A percentile compares a stretch with the other conserved stretches of the same genome.
phyloP scores from a whole-genome alignment of 2,329 filamentous ascomycete genomes.

The Boeremia lycopersici region DNA sequence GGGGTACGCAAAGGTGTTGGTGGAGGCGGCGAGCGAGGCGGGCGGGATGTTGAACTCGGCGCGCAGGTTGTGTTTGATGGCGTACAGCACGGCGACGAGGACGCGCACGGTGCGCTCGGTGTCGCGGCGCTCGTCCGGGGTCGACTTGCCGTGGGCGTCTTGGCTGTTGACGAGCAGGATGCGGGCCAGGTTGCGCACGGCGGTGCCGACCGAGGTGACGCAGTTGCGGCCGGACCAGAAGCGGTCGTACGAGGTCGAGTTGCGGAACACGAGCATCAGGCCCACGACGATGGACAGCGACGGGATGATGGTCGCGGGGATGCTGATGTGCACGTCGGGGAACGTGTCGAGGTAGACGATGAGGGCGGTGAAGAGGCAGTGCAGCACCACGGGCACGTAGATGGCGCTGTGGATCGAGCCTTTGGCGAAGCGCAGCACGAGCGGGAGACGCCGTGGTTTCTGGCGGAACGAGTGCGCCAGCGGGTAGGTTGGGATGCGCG shows the following conservation, averaged over 20 bases:
- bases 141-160: conserved; percentile 27
- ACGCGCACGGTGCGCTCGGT: conserved; percentile 65
- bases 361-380: conserved; percentile 63
- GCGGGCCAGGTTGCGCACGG: conserved; percentile 64
- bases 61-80: conserved; percentile 68
- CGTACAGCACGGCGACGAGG: conserved; percentile 66
- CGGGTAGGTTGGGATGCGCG: conserved; percentile 50
- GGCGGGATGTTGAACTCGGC: conserved; percentile 62
- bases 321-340: conserved; percentile 56
- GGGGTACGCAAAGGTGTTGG: conserved; percentile 7
- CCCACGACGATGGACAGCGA: conserved; percentile 69
- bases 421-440: conserved; percentile 69
- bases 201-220: conserved; percentile 63
- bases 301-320: conserved; percentile 66
- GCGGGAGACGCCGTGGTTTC: conserved; percentile 63
- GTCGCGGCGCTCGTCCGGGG: conserved; percentile 56
- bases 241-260: conserved; percentile 67
- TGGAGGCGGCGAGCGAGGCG: conserved; percentile 34
- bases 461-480: conserved; percentile 52
- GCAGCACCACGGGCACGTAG: conserved; percentile 61
- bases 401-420: conserved; percentile 67
- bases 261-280: conserved; percentile 71
- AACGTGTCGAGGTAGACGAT: conserved; percentile 63
- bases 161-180: conserved; percentile 59
- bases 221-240: conserved; percentile 68